Conservation (phyloP, 306 rosid species). For the Leucaena leucocephala region DNA sequence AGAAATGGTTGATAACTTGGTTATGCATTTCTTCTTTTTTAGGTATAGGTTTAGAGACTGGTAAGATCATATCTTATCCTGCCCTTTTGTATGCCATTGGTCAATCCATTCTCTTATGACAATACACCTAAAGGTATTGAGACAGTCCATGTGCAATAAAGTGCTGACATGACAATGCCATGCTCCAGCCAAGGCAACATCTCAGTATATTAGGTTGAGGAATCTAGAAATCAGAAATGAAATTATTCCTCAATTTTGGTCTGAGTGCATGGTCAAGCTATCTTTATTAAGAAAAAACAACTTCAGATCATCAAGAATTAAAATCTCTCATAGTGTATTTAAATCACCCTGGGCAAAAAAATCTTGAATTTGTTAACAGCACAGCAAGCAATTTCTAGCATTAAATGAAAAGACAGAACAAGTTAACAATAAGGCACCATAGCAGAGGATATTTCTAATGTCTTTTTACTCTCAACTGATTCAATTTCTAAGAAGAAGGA, state of each 20-base stretch:
- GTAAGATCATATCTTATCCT: neutral
- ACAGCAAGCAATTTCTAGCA: neutral
- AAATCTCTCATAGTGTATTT: neutral
- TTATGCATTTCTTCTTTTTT: neutral
- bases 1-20: neutral
- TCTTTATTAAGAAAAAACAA: neutral
- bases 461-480: neutral
- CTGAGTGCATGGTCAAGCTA: neutral
- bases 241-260: neutral
- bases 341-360: neutral
- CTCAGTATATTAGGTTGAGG: neutral
- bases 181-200: neutral
- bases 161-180: neutral
- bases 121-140: neutral
- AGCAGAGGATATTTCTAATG: neutral
- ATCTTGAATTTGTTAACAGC: neutral
- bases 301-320: neutral
- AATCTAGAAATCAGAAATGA: neutral
- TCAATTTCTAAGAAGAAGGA: constrained; percentile 22
- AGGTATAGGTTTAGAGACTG: neutral
- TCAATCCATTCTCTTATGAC: neutral
- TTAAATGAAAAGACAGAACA: neutral
- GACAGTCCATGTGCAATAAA: neutral
- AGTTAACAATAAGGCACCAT: constrained; percentile 4
- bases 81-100: neutral